Evolutionary conservation across 176 grass and related monocot species (phyloP).

Genomic region (Oryza meyeriana): DNA sequence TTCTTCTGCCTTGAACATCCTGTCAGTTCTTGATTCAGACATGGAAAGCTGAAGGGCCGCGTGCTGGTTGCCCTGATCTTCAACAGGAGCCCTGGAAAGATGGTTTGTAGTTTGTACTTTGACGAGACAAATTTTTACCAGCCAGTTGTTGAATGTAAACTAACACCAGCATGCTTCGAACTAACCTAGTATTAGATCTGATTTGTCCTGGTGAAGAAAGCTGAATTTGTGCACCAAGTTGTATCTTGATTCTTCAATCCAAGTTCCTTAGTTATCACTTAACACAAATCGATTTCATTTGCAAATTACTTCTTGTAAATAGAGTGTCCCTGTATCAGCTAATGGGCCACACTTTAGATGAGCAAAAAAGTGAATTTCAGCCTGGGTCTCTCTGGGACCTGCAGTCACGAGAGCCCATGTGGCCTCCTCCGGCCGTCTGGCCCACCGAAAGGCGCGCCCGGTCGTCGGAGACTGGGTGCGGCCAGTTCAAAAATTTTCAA

Average conservation of each 20-base stretch:
- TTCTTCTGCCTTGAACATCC: conserved; percentile 76
- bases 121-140: neutral
- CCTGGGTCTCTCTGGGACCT: too few species aligned
- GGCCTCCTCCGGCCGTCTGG: too few species aligned
- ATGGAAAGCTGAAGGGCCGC: conserved; percentile 47
- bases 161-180: conserved; percentile 11
- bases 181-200: conserved; percentile 23
- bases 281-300: neutral
- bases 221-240: conserved; percentile 7
- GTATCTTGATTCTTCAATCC: conserved; percentile 31
- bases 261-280: neutral
- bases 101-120: conserved; percentile 12
- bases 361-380: too few species aligned
- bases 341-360: neutral
- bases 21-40: conserved; percentile 70
- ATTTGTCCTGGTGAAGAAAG: neutral
- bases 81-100: neutral
- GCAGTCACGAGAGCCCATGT: neutral
- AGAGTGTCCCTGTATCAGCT: too few species aligned
- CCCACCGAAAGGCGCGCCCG: neutral
- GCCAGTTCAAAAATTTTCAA: conserved; percentile 45
- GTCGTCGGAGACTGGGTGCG: conserved; percentile 10
- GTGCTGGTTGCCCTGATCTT: neutral
- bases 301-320: neutral
- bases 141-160: conserved; percentile 14